Base-by-base conservation (phyloP, 2,329 filamentous ascomycete genomes). In the Rhinocladiella similis region DNA sequence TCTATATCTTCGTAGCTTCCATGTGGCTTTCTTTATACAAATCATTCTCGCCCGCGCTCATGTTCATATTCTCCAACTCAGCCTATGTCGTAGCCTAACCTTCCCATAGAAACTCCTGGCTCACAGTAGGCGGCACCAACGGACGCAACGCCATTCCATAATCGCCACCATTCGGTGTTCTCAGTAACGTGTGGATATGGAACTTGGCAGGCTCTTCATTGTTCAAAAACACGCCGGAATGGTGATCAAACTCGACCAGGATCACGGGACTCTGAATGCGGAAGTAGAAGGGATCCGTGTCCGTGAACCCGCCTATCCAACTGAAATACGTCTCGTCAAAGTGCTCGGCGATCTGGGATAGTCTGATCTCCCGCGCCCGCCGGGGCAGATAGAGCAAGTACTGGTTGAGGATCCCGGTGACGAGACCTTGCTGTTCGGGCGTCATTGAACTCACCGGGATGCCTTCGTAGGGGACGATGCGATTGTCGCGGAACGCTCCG, bases 401-500 rank as follows among this genome's bases (percentile, higher is more conserved):
- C 57, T 89, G 79, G 22, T 80, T 70, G 27, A 87, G 72, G 47
- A 91, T 86, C 0, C 70, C 73, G 1, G 80, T 70, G n/a, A 91
- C 71, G 4, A 84, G 70, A 0, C 72, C 67, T 60, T 82, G 79
- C 65, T 89, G 83, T 1, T 69, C 68, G 0, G 68, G 1, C 0
- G 69, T 68, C 50, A 90, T 72, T 0, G 76, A 69, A 0, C 77
- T 74, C 0, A 86, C 84, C 0, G 77, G 66, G 5, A 89, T 71
- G 0, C 89, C 89, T 71, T 92, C 85, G 67, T 85, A 89, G 0
- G 89, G 89, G 0, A 93, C 86, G 10, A 89, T 72, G 10, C 89
- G 81, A 69, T 93, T 94, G 66, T 93, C 89, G 12, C 88, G 82
- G 68, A 88, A 90, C 0, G 89, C 89, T 35, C 90, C 89, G 68